Evolutionary conservation across 2,329 filamentous ascomycete species (phyloP), one percentile per base, ranked within the genome.

Genomic region (Beauveria brongniartii): DNA sequence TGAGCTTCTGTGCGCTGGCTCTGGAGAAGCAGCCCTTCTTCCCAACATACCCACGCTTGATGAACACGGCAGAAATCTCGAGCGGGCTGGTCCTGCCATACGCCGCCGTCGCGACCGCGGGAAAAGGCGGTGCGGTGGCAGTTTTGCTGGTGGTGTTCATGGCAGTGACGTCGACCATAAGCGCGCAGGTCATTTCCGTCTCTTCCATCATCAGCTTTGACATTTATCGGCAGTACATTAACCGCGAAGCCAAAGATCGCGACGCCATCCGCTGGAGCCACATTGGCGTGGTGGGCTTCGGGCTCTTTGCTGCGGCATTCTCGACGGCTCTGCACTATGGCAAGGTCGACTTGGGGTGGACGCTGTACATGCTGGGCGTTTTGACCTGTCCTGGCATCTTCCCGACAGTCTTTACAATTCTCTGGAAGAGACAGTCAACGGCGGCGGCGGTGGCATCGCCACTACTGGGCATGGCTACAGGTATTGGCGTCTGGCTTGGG

Each of bases 111-210:
- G 85, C 87, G 2, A 72, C 91, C 30, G 80, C 89, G 2, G 88
- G 88, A 0, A 86, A 85, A 64, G 87, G 87, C 9, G 88, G 88
- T 52, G 88, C 88, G 0, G 84, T 82, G 1, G 87, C 85, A 0
- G 84, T 87, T 1, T 76, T 90, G 0, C 73, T 91, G 5, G 80
- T 90, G 59, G 83, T 88, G 12, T 90, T 91, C 76, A 90, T 91
- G 87, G 88, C 88, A 2, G 86, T 90, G n/a, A 90, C 87, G 1
- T 81, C 77, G 0, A 82, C 79, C 0, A 73, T 80, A 2, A 80
- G 77, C 0, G 79, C 80, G 0, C 79, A 82, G 50, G 75, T 82
- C 1, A 81, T 82, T 53, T 78, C 80, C 1, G 79, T 81, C 2
- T 80, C 77, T 5, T 81, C 79, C 0, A 82, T 82, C 55, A 75